Base-by-base conservation (phyloP, 129 eudicot genomes). In the Silybum marianum region DNA sequence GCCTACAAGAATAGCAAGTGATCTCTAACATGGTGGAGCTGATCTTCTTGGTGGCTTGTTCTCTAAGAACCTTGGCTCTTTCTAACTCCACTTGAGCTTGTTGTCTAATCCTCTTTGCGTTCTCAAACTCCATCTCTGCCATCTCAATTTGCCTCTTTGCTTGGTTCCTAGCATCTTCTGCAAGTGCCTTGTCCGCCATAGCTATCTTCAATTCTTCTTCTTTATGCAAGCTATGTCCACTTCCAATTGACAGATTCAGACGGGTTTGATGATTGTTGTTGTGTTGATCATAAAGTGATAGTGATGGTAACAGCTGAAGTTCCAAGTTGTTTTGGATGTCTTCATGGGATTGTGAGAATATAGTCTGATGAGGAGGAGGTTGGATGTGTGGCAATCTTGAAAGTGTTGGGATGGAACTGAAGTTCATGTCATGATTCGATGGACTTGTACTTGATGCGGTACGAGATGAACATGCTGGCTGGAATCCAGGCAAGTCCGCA, bases 61-160 rank as follows among this genome's bases (percentile, higher is more conserved):
- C 92, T 75, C 86, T 81, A 38, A 88, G 40, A 75, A 73, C 76
- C 51, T 83, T 89, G 30, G 98, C 98, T 76, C 86, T 93, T 38
- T 91, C 96, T 9, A 93, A 71, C 84, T 93, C 98, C 66, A 79
- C 92, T 28, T 86, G 90, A 32, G 98, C 98, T 88, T 89, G 88
- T 77, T 86, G 90, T 58, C 98, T 87, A 38, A 93, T 86, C 73
- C 96, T 89, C 77, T 91, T 93, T 0, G 98, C 98, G 73, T 91
- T 89, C 26, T 87, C 89, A 68, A 90, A 86, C 80, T 93, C 98
- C 88, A 83, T 78, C 66, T 93, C 98, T 39, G 96, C 98, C 77
- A 86, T 67, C 76, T 93, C 92, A 42, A 93, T 81, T 46, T 93
- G 91, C 84, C 80, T 85, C 90, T 89, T 93, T n/a, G 92, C 91